A percentile compares a stretch with the other conserved stretches of the same genome.
Evolutionary conservation across 345 rosid genomes (phyloP).

Genomic region (Sisymbrium irio): DNA sequence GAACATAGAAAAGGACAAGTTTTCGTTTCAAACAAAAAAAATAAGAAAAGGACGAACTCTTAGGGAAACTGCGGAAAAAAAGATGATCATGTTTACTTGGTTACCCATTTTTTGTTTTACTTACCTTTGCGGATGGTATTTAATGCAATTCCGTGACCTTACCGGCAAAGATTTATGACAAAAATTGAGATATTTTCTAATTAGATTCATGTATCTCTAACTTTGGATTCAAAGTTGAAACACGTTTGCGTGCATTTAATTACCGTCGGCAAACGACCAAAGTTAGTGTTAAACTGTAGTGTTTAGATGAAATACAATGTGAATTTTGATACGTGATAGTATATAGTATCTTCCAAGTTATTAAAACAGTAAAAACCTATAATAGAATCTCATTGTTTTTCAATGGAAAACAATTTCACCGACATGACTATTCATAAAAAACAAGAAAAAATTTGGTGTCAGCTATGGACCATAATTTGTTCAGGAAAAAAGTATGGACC

Average conservation of each 20-base stretch:
- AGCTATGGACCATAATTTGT: background rate
- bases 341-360: background rate
- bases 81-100: background rate
- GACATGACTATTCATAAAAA: background rate
- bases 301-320: background rate
- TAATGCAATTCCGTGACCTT: constrained; percentile 30
- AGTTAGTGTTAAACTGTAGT: background rate
- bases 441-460: background rate
- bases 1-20: constrained; percentile 13
- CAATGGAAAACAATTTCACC: background rate
- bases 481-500: too few species aligned
- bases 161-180: constrained; percentile 22
- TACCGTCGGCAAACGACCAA: background rate
- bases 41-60: constrained; percentile 8
- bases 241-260: background rate
- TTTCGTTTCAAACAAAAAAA: constrained; percentile 1
- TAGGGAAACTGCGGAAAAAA: background rate
- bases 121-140: constrained; percentile 14
- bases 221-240: background rate
- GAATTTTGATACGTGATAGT: background rate
- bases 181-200: background rate
- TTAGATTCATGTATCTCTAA: background rate
- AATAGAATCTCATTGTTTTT: background rate
- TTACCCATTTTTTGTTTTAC: constrained; percentile 6
- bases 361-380: background rate